Conservation (phyloP, 2,329 filamentous ascomycete species). For the Aspergillus viridinutans region DNA sequence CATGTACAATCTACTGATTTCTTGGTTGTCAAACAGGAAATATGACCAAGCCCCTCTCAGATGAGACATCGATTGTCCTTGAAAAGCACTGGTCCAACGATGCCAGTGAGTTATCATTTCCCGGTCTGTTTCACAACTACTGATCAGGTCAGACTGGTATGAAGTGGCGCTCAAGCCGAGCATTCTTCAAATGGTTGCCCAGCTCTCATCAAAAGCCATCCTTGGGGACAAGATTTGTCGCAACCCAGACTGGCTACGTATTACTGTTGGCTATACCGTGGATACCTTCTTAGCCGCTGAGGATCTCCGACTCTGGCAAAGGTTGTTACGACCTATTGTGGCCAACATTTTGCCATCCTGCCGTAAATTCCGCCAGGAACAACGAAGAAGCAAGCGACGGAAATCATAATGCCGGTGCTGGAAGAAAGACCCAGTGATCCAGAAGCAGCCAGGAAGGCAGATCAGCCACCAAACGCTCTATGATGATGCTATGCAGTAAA, state of each 20-base stretch:
- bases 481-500: conserved; percentile 22
- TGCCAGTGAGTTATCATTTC: background rate
- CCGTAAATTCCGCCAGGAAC: conserved; percentile 4
- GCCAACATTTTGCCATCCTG: conserved; percentile 9
- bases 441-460: background rate
- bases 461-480: background rate
- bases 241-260: conserved; percentile 23
- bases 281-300: conserved; percentile 13
- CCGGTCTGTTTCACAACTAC: background rate
- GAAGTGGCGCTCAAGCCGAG: conserved; percentile 1
- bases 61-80: background rate
- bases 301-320: conserved; percentile 9
- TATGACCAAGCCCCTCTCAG: background rate
- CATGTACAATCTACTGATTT: too few species aligned
- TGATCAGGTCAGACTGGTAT: conserved; percentile 9
- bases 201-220: conserved; percentile 16
- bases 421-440: conserved; percentile 1
- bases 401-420: conserved; percentile 9
- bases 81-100: background rate
- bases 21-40: background rate
- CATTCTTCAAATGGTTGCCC: conserved; percentile 4
- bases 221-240: conserved; percentile 19
- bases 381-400: conserved; percentile 8
- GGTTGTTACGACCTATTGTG: conserved; percentile 3
- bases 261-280: conserved; percentile 23